A percentile compares a stretch with the other conserved stretches of the same genome.
Evolutionary conservation across 768 basidiomycete species (phyloP).

Genomic region (Podaxis sp.): DNA sequence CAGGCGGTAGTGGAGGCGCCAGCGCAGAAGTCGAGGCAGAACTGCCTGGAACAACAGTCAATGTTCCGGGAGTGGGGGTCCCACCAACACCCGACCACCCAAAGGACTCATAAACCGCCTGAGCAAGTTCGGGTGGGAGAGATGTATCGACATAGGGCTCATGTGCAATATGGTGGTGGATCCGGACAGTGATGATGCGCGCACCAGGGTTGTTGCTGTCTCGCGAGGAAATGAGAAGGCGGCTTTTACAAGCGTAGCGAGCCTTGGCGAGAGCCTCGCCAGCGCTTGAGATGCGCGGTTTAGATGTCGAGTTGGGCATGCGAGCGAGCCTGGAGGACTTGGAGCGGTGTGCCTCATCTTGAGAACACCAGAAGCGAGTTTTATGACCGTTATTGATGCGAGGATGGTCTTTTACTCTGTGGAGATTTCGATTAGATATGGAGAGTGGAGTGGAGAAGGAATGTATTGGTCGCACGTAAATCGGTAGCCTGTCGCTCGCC

Average conservation of each 20-base stretch:
- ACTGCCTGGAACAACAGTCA: neutral
- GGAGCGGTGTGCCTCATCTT: constrained; percentile 44
- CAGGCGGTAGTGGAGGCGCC: neutral
- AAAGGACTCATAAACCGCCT: constrained; percentile 33
- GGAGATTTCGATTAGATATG: constrained; percentile 6
- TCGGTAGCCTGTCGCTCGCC: constrained; percentile 48
- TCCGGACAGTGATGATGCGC: constrained; percentile 37
- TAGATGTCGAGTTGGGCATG: constrained; percentile 24
- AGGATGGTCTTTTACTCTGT: constrained; percentile 51
- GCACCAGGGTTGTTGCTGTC: constrained; percentile 25
- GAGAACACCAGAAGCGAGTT: constrained; percentile 51
- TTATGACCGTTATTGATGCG: constrained; percentile 47
- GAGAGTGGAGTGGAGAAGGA: constrained; percentile 7
- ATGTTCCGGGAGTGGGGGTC: neutral
- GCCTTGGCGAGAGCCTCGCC: constrained; percentile 40
- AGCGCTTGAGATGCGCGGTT: constrained; percentile 36
- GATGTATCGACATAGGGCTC: constrained; percentile 42
- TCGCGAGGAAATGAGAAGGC: constrained; percentile 45
- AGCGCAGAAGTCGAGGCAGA: neutral
- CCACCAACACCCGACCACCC: constrained; percentile 21
- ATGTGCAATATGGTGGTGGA: constrained; percentile 45
- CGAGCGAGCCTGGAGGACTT: constrained; percentile 35
- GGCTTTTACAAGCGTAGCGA: constrained; percentile 44
- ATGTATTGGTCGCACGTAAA: constrained; percentile 39
- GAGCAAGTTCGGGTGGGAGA: constrained; percentile 36